phyloP scores from a whole-genome alignment of 1,139 yeast species.

The Entelexis paramagnoliae region DNA sequence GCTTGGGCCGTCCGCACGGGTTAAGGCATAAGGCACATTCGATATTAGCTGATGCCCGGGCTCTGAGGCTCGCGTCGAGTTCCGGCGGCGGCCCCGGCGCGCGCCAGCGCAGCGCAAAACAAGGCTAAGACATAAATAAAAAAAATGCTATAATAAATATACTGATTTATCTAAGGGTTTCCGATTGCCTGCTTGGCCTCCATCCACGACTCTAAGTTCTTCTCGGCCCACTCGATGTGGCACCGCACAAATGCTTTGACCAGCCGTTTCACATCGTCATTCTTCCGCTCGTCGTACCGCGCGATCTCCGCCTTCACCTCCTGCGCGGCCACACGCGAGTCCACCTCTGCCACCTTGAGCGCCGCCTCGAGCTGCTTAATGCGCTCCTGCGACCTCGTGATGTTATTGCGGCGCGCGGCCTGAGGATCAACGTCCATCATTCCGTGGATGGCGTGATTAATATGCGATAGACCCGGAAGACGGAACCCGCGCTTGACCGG shows the following conservation, averaged over 20 bases:
- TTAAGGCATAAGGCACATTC: too few species aligned
- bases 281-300: constrained; percentile 40
- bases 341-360: constrained; percentile 47
- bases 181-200: constrained; percentile 37
- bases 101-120: too few species aligned
- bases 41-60: too few species aligned
- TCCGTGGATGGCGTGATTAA: constrained; percentile 56
- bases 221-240: constrained; percentile 58
- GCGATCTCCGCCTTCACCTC: constrained; percentile 42
- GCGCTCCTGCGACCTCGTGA: constrained; percentile 43
- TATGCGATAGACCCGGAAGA: constrained; percentile 41
- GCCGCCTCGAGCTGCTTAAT: constrained; percentile 49
- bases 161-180: constrained; percentile 12
- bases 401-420: constrained; percentile 48
- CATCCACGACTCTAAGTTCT: constrained; percentile 64
- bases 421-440: constrained; percentile 65
- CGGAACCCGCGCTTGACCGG: constrained; percentile 31
- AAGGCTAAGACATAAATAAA: not conserved
- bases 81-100: too few species aligned
- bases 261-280: constrained; percentile 40
- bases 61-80: too few species aligned
- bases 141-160: constrained; percentile 10
- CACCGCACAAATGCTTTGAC: constrained; percentile 48
- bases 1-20: too few species aligned
- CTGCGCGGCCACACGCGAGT: constrained; percentile 45